Conservation (phyloP, 2,329 filamentous ascomycete genomes). For the Lachnellula cervina region DNA sequence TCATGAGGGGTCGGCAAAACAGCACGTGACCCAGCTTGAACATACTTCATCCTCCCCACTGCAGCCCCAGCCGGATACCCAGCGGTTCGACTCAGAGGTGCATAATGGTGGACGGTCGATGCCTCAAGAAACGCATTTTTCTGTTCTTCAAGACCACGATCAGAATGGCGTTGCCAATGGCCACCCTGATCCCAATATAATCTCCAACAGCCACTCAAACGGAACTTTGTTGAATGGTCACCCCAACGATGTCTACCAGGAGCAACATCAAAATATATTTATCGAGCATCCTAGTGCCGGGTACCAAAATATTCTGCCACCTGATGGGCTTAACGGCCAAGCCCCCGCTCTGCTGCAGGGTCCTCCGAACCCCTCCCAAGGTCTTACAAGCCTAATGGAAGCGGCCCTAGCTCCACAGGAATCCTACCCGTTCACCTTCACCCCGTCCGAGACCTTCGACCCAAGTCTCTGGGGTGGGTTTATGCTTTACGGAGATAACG, state of each 20-base stretch:
- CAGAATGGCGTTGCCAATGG: neutral
- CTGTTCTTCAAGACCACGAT: neutral
- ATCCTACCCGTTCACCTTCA: slow-evolving; percentile 14
- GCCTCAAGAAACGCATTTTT: neutral
- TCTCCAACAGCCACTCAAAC: neutral
- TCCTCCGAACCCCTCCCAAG: slow-evolving; percentile 15
- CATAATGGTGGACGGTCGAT: slow-evolving; percentile 6
- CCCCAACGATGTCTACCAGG: slow-evolving; percentile 3
- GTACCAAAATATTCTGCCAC: slow-evolving; percentile 1
- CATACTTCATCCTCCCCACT: slow-evolving; percentile 3
- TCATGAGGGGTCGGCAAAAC: slow-evolving; percentile 14
- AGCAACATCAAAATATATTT: neutral
- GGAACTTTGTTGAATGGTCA: neutral
- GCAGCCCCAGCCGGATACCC: slow-evolving; percentile 5
- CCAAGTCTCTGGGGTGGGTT: slow-evolving; percentile 26
- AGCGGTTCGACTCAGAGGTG: slow-evolving; percentile 5
- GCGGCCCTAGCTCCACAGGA: slow-evolving; percentile 24
- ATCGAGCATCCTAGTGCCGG: neutral
- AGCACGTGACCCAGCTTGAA: slow-evolving; percentile 15
- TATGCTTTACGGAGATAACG: slow-evolving; percentile 22
- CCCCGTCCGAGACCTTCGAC: slow-evolving; percentile 19
- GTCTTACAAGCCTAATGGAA: slow-evolving; percentile 27
- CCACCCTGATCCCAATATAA: neutral
- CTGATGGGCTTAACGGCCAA: neutral
- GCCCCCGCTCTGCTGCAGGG: neutral